Evolutionary conservation across 1,139 yeast genomes (phyloP), one percentile per base, ranked within the genome.

Genomic region (Nakaseomyces nivariensis): DNA sequence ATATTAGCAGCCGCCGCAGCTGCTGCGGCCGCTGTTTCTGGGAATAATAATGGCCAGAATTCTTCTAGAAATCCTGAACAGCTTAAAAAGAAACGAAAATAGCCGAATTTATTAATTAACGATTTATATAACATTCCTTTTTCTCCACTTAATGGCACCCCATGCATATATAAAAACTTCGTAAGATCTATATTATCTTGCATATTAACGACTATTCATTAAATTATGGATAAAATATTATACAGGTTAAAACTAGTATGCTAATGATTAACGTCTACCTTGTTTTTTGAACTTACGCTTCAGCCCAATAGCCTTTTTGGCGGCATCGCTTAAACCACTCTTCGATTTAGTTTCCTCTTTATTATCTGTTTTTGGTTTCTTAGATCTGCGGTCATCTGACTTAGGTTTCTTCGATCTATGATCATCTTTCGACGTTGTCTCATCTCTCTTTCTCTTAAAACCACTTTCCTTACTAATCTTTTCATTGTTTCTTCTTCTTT

Each of bases 401-500:
- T 17, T 22, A 37, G 26, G 26, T 33, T n/a, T 17, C 26, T 37
- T 37, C 1, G 5, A n/a, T 38, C 5, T 38, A 8, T 5, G 7
- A 11, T 38, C 42, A 9, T 38, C 31, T 4, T 4, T n/a, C 6
- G 34, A 6, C 4, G 34, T 71, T 70, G 72, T 59, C 34, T 52
- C 61, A 36, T 55, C 56, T 37, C 76, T 78, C 72, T 78, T 83
- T 70, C 80, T 79, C 70, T 75, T 83, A 66, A 92, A 79, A 67
- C 84, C 85, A 58, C 76, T 72, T 40, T 84, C 87, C 62, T 78
- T 75, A 33, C 79, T 72, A 49, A 69, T 71, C 56, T 72, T 67
- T 37, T 78, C 78, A 58, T 77, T 80, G 48, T 89, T 97, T 57
- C 80, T 78, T 72, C 97, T 82, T 70, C 97, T 83, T 68, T 85